These are phyloP conservation scores for Paecilomyces dactylethromorphus DNA, from an alignment of 2,329 filamentous ascomycete genomes.

Conservation along the genomic window DNA sequence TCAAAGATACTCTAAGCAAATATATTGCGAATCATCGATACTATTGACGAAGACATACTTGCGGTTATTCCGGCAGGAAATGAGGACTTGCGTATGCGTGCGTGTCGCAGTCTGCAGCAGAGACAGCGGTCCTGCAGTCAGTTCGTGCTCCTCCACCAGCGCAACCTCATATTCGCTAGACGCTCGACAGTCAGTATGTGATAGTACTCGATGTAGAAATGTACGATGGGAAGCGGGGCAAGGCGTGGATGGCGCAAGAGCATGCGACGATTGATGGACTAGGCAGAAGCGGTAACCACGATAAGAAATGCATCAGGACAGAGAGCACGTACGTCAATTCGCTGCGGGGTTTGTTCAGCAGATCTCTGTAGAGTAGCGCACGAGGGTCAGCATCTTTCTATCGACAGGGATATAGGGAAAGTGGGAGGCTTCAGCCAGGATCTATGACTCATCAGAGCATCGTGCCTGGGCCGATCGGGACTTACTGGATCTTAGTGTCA, in stretches of 20 bases:
- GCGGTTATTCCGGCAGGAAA: slow-evolving; percentile 96
- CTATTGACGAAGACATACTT: slow-evolving; percentile 46
- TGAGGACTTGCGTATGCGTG: slow-evolving; percentile 90
- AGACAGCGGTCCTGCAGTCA: slow-evolving; percentile 74
- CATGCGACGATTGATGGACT: neutral
- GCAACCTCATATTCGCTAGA: slow-evolving; percentile 83
- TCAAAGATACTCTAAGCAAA: neutral
- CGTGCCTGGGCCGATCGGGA: slow-evolving; percentile 9
- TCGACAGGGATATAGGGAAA: slow-evolving; percentile 8
- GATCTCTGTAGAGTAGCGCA: slow-evolving; percentile 57
- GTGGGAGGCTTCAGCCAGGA: slow-evolving; percentile 7
- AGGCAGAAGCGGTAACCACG: neutral
- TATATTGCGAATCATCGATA: neutral
- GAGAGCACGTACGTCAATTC: slow-evolving; percentile 71
- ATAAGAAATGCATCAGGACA: neutral
- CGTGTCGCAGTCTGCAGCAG: slow-evolving; percentile 96
- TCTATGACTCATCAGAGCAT: slow-evolving; percentile 11
- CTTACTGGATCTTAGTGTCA: slow-evolving; percentile 67
- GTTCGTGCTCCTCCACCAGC: slow-evolving; percentile 72
- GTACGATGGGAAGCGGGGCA: slow-evolving; percentile 13
- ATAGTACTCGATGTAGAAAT: slow-evolving; percentile 2
- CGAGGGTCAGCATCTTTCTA: slow-evolving; percentile 8
- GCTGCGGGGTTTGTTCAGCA: slow-evolving; percentile 78
- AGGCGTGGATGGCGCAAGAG: neutral
- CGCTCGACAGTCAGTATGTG: neutral